Conservation (phyloP, 2,329 filamentous ascomycete species). For the Zalaria sp. region DNA sequence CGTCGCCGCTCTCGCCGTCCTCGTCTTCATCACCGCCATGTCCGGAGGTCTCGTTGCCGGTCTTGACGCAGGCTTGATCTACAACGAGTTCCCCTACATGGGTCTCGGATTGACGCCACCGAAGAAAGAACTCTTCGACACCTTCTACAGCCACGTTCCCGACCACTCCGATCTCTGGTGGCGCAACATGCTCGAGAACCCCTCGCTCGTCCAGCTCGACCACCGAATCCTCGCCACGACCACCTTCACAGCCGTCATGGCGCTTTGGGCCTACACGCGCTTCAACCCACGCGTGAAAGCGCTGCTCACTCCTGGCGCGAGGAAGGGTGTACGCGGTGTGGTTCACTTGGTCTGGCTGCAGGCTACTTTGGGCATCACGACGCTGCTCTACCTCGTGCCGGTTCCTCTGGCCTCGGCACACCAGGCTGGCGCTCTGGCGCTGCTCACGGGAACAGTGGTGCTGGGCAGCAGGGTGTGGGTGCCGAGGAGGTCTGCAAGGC, state of each 20-base stretch:
- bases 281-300: constrained; percentile 50
- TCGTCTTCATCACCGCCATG: constrained; percentile 84
- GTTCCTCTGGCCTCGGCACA: constrained; percentile 77
- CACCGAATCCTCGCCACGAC: constrained; percentile 85
- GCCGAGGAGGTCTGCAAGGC: constrained; percentile 33
- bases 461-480: constrained; percentile 66
- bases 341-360: constrained; percentile 74
- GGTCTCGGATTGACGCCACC: constrained; percentile 72
- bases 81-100: constrained; percentile 98
- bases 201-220: constrained; percentile 85
- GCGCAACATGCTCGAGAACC: constrained; percentile 97
- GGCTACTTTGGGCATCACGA: constrained; percentile 75
- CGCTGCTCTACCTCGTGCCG: constrained; percentile 87
- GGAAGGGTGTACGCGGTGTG: constrained; percentile 62
- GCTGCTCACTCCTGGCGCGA: constrained; percentile 42
- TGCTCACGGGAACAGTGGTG: constrained; percentile 70
- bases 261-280: constrained; percentile 68
- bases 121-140: constrained; percentile 66
- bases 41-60: constrained; percentile 89
- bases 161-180: constrained; percentile 81
- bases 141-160: constrained; percentile 67
- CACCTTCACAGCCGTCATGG: constrained; percentile 69
- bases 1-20: constrained; percentile 52
- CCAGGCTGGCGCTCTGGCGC: constrained; percentile 75
- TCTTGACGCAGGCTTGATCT: constrained; percentile 90